phyloP scores from a whole-genome alignment of 1,284 basidiomycete genomes.

The Malassezia cuniculi region DNA sequence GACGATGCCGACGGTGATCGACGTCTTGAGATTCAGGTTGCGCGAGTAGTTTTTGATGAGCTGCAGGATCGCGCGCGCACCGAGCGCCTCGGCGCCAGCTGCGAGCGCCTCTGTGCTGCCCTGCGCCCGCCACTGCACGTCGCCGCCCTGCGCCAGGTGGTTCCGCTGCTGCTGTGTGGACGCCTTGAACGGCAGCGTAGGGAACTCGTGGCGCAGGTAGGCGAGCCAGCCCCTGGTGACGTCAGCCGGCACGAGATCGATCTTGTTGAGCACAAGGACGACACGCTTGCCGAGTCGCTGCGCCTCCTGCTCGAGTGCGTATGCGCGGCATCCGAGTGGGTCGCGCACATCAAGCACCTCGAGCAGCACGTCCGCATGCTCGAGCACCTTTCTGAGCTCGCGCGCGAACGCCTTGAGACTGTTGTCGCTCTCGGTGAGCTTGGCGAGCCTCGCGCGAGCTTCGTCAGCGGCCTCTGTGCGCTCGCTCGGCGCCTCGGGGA shows the following conservation, averaged over 20 bases:
- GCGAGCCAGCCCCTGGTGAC: slow-evolving; percentile 84
- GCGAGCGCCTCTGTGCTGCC: slow-evolving; percentile 10
- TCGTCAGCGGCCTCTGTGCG: background rate
- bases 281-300: slow-evolving; percentile 31
- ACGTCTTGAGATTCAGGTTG: slow-evolving; percentile 30
- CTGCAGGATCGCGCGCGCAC: slow-evolving; percentile 57
- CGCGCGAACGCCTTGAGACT: slow-evolving; percentile 46
- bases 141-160: slow-evolving; percentile 45
- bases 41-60: slow-evolving; percentile 77
- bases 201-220: slow-evolving; percentile 76
- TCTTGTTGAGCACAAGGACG: slow-evolving; percentile 28
- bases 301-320: slow-evolving; percentile 28
- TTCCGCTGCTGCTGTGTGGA: slow-evolving; percentile 69
- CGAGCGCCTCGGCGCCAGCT: slow-evolving; percentile 47
- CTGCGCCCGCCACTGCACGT: background rate
- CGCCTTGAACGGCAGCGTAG: slow-evolving; percentile 85
- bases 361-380: slow-evolving; percentile 73
- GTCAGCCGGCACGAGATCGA: slow-evolving; percentile 63
- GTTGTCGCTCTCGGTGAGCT: slow-evolving; percentile 24
- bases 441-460: slow-evolving; percentile 4
- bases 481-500: background rate
- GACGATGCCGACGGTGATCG: slow-evolving; percentile 71
- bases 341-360: slow-evolving; percentile 42
- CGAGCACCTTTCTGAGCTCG: slow-evolving; percentile 74
- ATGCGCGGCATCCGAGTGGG: slow-evolving; percentile 50